Percentiles rank a stretch among this genome's conserved stretches.
Conservation (phyloP, 495 filamentous ascomycete genomes). For the Mytilinidion resinicola region DNA sequence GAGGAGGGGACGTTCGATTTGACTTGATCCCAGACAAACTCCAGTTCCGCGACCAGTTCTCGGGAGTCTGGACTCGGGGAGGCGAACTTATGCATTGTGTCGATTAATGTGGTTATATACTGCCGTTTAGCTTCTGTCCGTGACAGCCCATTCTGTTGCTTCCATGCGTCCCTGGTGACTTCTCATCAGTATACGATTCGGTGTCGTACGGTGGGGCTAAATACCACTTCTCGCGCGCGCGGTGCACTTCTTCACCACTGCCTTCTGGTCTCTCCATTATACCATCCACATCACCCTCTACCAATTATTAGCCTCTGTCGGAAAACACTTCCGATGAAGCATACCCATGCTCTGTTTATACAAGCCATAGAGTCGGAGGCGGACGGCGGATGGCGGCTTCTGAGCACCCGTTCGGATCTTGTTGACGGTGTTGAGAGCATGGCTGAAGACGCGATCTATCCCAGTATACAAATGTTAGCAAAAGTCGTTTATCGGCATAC, state of each 20-base stretch:
- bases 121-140: constrained; percentile 90
- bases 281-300: constrained; percentile 87
- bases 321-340: neutral
- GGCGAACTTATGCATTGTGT: constrained; percentile 93
- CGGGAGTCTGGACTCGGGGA: constrained; percentile 75
- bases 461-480: neutral
- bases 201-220: constrained; percentile 13
- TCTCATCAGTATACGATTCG: neutral
- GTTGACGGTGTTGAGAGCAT: constrained; percentile 96
- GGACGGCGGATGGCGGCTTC: constrained; percentile 76
- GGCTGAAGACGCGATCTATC: constrained; percentile 92
- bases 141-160: constrained; percentile 67
- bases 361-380: constrained; percentile 87
- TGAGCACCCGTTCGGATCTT: constrained; percentile 89
- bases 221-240: constrained; percentile 59
- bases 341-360: constrained; percentile 96
- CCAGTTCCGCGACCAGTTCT: constrained; percentile 85
- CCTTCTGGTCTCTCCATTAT: constrained; percentile 78
- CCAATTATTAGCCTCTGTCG: constrained; percentile 1
- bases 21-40: constrained; percentile 98
- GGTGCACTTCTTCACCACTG: constrained; percentile 46
- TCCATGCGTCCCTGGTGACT: constrained; percentile 73
- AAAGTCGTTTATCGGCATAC: neutral
- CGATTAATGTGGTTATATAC: constrained; percentile 87
- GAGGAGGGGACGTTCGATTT: constrained; percentile 71